These are phyloP conservation scores for Flammula alnicola DNA, from an alignment of 1,284 basidiomycete genomes.

Conservation along the genomic window DNA sequence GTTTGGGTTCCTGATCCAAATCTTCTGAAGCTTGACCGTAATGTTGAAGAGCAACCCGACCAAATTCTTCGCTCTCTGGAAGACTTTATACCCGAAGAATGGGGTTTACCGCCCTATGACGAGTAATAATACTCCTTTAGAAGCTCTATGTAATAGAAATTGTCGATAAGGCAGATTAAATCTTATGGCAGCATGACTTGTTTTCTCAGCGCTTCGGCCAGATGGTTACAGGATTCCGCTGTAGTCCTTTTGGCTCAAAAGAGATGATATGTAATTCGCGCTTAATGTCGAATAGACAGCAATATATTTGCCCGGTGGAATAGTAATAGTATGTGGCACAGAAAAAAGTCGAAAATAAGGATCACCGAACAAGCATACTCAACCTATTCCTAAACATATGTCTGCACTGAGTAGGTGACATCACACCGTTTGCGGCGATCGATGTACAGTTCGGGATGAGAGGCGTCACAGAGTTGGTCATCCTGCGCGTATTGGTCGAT, in stretches of 20 bases:
- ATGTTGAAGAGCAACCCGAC: conserved; percentile 53
- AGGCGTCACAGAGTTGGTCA: conserved; percentile 24
- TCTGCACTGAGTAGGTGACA: conserved; percentile 19
- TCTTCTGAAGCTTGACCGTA: conserved; percentile 55
- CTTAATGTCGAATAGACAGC: conserved; percentile 6
- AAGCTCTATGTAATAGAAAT: too few species aligned
- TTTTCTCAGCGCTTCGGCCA: too few species aligned
- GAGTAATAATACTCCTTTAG: background rate
- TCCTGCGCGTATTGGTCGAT: conserved; percentile 10
- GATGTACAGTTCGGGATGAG: conserved; percentile 26
- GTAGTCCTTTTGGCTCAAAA: too few species aligned
- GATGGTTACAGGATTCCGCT: too few species aligned
- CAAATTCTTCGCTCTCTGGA: conserved; percentile 61
- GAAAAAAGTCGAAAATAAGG: background rate
- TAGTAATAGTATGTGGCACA: too few species aligned
- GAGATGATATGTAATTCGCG: too few species aligned
- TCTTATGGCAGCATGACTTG: too few species aligned
- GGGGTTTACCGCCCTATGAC: conserved; percentile 73
- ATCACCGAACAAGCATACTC: conserved; percentile 23
- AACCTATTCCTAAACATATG: conserved; percentile 25
- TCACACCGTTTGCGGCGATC: conserved; percentile 5
- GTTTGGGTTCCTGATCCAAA: conserved; percentile 80
- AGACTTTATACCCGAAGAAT: conserved; percentile 73
- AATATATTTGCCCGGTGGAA: too few species aligned
- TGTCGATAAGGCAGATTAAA: too few species aligned